Evolutionary conservation across 176 grass and related monocot genomes (phyloP).

Genomic region (Pharus latifolius): DNA sequence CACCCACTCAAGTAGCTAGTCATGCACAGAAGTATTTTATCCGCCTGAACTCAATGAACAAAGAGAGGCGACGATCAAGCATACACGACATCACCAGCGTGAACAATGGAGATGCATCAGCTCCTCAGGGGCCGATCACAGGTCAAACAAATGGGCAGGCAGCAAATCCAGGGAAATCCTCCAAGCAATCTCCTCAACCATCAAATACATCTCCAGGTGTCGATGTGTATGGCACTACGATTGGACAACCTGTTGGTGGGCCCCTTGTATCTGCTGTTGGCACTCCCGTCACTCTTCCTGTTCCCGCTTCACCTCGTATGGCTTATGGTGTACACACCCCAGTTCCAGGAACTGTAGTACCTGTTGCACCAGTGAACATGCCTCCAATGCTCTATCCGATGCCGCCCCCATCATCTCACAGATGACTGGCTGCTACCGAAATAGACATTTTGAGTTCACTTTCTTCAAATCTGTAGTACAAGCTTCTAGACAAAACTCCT

Average conservation of each 20-base stretch:
- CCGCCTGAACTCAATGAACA: conserved; percentile 83
- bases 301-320: conserved; percentile 54
- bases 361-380: conserved; percentile 52
- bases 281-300: conserved; percentile 67
- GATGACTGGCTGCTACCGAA: conserved; percentile 20
- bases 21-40: conserved; percentile 98
- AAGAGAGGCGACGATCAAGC: conserved; percentile 78
- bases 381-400: conserved; percentile 47
- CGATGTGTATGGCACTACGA: conserved; percentile 59
- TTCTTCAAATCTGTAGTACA: neutral
- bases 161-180: conserved; percentile 37
- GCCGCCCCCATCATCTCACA: conserved; percentile 48
- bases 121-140: conserved; percentile 49
- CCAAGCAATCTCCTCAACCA: conserved; percentile 44
- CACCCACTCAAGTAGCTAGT: conserved; percentile 88
- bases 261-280: conserved; percentile 70
- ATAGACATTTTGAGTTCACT: neutral
- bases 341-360: conserved; percentile 42
- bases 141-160: conserved; percentile 49
- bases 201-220: conserved; percentile 30
- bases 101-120: conserved; percentile 39
- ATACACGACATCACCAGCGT: conserved; percentile 95
- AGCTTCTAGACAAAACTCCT: neutral
- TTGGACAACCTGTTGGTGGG: conserved; percentile 72
- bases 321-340: conserved; percentile 49